Evolutionary conservation across 1,284 basidiomycete genomes (phyloP).

Genomic region (Puccinia hordei): DNA sequence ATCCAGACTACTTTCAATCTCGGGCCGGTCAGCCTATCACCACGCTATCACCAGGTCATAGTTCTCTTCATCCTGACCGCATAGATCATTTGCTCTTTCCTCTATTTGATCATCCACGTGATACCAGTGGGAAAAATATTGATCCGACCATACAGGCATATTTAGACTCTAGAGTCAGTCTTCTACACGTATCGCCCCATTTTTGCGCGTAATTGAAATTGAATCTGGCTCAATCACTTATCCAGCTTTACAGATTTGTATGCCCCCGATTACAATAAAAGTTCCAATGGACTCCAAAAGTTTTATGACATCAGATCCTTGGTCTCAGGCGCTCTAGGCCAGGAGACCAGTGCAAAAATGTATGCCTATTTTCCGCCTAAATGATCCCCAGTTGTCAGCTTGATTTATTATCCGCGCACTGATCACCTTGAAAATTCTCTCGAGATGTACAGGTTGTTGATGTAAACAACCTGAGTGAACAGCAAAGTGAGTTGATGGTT

Average conservation of each 20-base stretch:
- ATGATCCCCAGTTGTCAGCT: too few species aligned
- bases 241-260: constrained; percentile 42
- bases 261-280: constrained; percentile 45
- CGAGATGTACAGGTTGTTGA: not conserved
- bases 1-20: not conserved
- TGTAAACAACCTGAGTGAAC: too few species aligned
- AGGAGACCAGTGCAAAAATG: constrained; percentile 6
- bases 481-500: too few species aligned
- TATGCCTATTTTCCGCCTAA: not conserved
- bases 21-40: not conserved
- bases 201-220: not conserved
- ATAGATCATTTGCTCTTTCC: not conserved
- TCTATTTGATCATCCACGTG: too few species aligned
- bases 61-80: not conserved
- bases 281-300: constrained; percentile 25
- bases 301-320: constrained; percentile 40
- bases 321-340: not conserved
- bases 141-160: constrained; percentile 26
- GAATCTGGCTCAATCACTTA: not conserved
- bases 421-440: not conserved
- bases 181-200: not conserved
- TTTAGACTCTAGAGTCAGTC: constrained; percentile 23
- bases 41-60: not conserved
- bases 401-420: too few species aligned
- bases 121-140: not conserved